Percentiles rank a stretch among this genome's conserved stretches.
Conservation (phyloP, 768 basidiomycete species). For the Panaeolus papilionaceus region DNA sequence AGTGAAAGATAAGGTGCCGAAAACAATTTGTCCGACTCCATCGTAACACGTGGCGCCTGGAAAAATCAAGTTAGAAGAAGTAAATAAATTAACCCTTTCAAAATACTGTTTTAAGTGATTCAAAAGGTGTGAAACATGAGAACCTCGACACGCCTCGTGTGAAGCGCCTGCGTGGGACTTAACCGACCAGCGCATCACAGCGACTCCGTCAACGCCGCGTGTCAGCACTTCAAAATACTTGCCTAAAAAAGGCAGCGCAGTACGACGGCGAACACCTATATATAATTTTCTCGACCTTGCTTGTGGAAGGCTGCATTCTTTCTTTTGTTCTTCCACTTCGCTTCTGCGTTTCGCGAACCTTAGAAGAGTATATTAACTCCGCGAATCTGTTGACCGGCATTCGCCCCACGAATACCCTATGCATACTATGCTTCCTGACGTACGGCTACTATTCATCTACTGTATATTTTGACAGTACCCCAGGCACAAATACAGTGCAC, state of each 20-base stretch:
- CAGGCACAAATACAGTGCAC: too few relatives aligned
- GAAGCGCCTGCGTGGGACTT: slow-evolving; percentile 1
- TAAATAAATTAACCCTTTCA: not conserved
- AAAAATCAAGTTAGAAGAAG: not conserved
- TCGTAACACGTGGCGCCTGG: not conserved
- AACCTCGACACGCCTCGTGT: not conserved
- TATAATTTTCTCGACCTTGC: not conserved
- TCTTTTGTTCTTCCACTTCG: slow-evolving; percentile 11
- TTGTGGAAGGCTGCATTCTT: not conserved
- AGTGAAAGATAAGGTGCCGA: not conserved
- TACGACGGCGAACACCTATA: not conserved
- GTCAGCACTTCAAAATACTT: not conserved
- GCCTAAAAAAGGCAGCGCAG: not conserved
- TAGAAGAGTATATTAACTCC: not conserved
- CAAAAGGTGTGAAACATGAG: not conserved
- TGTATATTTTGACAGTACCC: too few relatives aligned
- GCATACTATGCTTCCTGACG: not conserved
- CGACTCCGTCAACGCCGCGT: not conserved
- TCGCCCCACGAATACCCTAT: not conserved
- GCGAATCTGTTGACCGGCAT: slow-evolving; percentile 2
- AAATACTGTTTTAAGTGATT: slow-evolving; percentile 5
- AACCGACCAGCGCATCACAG: not conserved
- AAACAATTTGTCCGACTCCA: not conserved
- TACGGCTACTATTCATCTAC: too few relatives aligned
- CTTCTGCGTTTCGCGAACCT: not conserved